phyloP scores from a whole-genome alignment of 345 rosid genomes.

The Eucalyptus curtisii region DNA sequence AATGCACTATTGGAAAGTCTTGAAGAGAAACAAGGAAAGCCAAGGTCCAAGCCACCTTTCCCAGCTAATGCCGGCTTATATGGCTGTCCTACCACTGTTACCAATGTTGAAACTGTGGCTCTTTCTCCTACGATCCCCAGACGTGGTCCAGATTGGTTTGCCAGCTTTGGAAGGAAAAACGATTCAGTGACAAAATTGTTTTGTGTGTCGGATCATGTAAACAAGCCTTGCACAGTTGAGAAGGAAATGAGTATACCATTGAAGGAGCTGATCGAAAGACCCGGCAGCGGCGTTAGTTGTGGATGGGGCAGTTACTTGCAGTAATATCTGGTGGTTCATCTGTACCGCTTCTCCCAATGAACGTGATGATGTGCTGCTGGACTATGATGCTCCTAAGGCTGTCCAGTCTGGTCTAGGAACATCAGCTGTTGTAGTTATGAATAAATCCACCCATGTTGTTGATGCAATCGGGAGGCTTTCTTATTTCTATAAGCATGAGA shows the following conservation, averaged over 20 bases:
- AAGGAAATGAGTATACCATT: constrained; percentile 93
- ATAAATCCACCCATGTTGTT: constrained; percentile 89
- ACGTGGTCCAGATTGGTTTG: constrained; percentile 97
- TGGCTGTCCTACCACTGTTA: constrained; percentile 95
- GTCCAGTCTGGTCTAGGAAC: constrained; percentile 87
- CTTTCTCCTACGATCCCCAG: constrained; percentile 93
- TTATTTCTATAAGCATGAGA: constrained; percentile 96
- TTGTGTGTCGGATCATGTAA: constrained; percentile 80
- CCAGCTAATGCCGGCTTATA: constrained; percentile 96
- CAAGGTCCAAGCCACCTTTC: constrained; percentile 96
- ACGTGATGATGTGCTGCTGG: constrained; percentile 90
- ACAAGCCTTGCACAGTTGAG: constrained; percentile 92
- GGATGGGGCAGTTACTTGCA: constrained; percentile 97
- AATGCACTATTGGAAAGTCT: constrained; percentile 93
- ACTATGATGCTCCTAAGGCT: constrained; percentile 94
- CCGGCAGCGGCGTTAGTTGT: constrained; percentile 87
- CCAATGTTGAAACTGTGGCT: constrained; percentile 94
- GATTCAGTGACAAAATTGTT: constrained; percentile 81
- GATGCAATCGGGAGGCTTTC: constrained; percentile 97
- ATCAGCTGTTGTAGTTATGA: constrained; percentile 97
- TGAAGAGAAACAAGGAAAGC: constrained; percentile 95
- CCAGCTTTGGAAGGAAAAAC: constrained; percentile 96
- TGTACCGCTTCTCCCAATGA: constrained; percentile 73
- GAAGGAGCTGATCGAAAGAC: constrained; percentile 88
- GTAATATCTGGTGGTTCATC: constrained; percentile 93